phyloP scores from a whole-genome alignment of 2,329 filamentous ascomycete species.

The Arthrobotrys entomopaga region DNA sequence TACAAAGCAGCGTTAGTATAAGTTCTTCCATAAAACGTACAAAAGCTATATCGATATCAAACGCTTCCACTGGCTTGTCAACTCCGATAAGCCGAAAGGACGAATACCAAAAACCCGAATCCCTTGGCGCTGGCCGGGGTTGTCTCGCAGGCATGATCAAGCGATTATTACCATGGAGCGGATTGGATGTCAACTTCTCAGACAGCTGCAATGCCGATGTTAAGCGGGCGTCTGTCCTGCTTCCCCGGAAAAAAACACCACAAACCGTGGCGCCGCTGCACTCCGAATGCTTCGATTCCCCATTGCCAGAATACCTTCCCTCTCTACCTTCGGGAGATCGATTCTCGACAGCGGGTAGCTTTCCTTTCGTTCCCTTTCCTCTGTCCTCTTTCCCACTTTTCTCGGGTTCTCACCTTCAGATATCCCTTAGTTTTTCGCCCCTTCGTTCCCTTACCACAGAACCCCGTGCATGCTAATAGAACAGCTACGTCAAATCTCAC shows the following conservation, averaged over 20 bases:
- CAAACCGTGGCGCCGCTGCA: slow-evolving; percentile 15
- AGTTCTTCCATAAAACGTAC: no score
- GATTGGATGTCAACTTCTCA: slow-evolving; percentile 2
- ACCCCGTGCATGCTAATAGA: not conserved
- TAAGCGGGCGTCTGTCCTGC: slow-evolving; percentile 41
- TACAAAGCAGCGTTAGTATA: no score
- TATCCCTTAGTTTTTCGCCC: not conserved
- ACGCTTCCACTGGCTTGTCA: no score
- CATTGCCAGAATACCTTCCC: slow-evolving; percentile 1
- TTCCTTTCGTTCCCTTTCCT: slow-evolving; percentile 4
- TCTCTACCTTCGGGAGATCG: slow-evolving; percentile 1
- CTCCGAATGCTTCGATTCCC: slow-evolving; percentile 25
- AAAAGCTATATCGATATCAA: no score
- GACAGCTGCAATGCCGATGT: slow-evolving; percentile 42
- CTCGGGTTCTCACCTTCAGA: not conserved
- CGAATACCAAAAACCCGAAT: not conserved
- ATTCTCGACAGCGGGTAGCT: no score
- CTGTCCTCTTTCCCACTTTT: not conserved
- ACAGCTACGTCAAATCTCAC: no score
- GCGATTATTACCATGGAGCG: no score
- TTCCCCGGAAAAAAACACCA: slow-evolving; percentile 44
- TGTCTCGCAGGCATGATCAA: not conserved
- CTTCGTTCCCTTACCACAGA: not conserved
- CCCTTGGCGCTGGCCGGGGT: not conserved
- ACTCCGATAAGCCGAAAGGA: no score